Evolutionary conservation across 148 eudicot species (phyloP).

Genomic region (Amaranthus hypochondriacus): DNA sequence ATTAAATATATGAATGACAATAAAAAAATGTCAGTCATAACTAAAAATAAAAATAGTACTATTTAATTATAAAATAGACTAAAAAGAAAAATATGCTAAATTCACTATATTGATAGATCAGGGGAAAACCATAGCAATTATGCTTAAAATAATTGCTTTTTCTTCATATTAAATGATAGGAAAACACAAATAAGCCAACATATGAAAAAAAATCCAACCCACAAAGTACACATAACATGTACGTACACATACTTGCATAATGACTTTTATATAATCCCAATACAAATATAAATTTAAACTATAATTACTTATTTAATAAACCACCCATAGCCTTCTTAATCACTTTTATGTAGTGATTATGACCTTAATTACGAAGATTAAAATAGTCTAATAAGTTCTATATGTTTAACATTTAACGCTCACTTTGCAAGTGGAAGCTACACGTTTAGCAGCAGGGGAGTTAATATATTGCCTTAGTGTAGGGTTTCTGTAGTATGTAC

Average conservation of each 20-base stretch:
- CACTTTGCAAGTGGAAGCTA: constrained; percentile 30
- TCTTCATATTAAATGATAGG: too few relatives aligned
- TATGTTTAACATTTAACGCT: constrained; percentile 20
- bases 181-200: too few relatives aligned
- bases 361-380: background rate
- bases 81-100: too few relatives aligned
- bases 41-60: too few relatives aligned
- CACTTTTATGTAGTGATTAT: background rate
- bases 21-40: too few relatives aligned
- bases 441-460: constrained; percentile 35
- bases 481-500: constrained; percentile 30
- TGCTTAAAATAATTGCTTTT: too few relatives aligned
- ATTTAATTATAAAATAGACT: too few relatives aligned
- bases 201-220: background rate
- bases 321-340: background rate
- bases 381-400: background rate
- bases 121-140: too few relatives aligned
- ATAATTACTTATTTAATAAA: background rate
- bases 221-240: background rate
- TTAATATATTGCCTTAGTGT: constrained; percentile 26
- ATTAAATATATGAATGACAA: too few relatives aligned
- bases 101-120: too few relatives aligned
- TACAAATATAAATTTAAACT: background rate
- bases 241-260: too few relatives aligned
- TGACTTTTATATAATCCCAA: background rate